Evolutionary conservation across 2,329 filamentous ascomycete species (phyloP).

Genomic region (Penicillium sp.): DNA sequence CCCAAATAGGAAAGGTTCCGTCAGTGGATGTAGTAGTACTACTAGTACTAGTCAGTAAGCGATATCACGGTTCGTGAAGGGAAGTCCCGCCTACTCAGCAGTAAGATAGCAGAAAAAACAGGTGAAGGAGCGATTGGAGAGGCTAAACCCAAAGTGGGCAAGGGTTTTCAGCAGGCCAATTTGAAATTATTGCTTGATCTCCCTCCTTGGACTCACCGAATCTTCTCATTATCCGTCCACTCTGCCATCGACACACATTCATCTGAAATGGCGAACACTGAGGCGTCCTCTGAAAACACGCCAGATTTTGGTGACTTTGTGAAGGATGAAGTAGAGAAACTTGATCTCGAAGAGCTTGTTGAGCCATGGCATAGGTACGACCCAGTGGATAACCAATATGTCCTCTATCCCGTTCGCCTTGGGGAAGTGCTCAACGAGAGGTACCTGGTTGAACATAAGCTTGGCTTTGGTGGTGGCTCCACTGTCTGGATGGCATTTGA

Average conservation of each 20-base stretch:
- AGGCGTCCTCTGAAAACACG: background rate
- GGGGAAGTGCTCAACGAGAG: slow-evolving; percentile 23
- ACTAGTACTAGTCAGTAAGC: too few species aligned
- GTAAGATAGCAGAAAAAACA: too few species aligned
- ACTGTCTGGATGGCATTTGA: slow-evolving; percentile 31
- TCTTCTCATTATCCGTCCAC: too few species aligned
- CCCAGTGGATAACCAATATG: slow-evolving; percentile 6
- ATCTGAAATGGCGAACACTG: background rate
- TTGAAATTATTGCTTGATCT: too few species aligned
- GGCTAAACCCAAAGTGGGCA: too few species aligned
- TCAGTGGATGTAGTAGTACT: too few species aligned
- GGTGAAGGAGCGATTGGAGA: too few species aligned
- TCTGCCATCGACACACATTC: background rate
- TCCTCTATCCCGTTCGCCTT: slow-evolving; percentile 20
- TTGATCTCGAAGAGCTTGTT: slow-evolving; percentile 17
- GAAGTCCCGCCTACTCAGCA: too few species aligned
- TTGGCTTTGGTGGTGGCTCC: slow-evolving; percentile 23
- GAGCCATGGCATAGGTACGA: slow-evolving; percentile 23
- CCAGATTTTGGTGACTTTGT: slow-evolving; percentile 17
- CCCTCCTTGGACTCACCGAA: too few species aligned
- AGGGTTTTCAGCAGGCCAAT: too few species aligned
- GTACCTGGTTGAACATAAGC: slow-evolving; percentile 27
- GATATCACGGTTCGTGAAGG: too few species aligned
- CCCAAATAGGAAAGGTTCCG: too few species aligned
- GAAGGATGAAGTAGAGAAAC: slow-evolving; percentile 17